Percentiles rank a stretch among this genome's conserved stretches.
These are phyloP conservation scores for Cryptococcus sp. DNA, from an alignment of 1,284 basidiomycete genomes.

Conservation along the genomic window DNA sequence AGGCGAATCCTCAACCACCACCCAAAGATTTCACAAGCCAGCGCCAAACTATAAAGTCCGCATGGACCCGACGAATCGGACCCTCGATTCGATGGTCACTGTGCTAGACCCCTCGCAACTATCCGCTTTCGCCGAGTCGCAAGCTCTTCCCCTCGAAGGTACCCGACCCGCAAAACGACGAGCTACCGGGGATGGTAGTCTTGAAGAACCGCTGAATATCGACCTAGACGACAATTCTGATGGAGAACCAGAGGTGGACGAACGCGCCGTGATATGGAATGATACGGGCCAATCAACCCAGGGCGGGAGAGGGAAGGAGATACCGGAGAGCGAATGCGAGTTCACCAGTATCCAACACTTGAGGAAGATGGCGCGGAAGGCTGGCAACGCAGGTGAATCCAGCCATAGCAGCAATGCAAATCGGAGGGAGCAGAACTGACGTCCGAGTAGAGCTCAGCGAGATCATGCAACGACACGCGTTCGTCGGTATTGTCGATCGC, in stretches of 20 bases:
- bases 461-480: constrained; percentile 82
- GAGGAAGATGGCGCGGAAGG: constrained; percentile 63
- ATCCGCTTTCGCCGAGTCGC: constrained; percentile 19
- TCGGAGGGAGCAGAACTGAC: neutral
- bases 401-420: neutral
- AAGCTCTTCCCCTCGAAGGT: constrained; percentile 5
- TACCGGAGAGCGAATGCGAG: constrained; percentile 75
- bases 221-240: constrained; percentile 30
- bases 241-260: constrained; percentile 17
- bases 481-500: constrained; percentile 89
- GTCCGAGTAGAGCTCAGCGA: constrained; percentile 68
- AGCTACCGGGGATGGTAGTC: constrained; percentile 32
- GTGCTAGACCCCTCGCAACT: constrained; percentile 41
- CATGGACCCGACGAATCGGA: constrained; percentile 82
- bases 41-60: constrained; percentile 88
- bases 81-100: constrained; percentile 88
- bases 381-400: constrained; percentile 68
- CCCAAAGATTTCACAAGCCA: constrained; percentile 36
- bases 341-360: constrained; percentile 77
- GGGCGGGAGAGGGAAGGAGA: constrained; percentile 57
- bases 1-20: constrained; percentile 14
- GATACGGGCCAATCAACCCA: constrained; percentile 6
- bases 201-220: constrained; percentile 19
- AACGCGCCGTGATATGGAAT: constrained; percentile 21
- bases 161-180: constrained; percentile 32